These are phyloP conservation scores for Acanthamoeba castellanii DNA, from an alignment of 208 protist species.

Conservation along the genomic window DNA sequence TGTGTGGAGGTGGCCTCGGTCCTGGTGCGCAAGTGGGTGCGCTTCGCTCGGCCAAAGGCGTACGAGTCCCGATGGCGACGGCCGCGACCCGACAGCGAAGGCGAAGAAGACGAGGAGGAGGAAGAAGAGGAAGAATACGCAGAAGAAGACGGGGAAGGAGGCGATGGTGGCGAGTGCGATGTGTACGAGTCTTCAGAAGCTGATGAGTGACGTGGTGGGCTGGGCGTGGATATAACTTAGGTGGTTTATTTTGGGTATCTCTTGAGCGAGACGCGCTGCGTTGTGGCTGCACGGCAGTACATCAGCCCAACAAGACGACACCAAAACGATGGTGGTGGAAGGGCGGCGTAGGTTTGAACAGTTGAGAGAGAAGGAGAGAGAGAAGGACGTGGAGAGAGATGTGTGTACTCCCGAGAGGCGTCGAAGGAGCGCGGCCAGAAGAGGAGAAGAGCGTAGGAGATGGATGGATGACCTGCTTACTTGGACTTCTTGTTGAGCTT, in stretches of 20 bases:
- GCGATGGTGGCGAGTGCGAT: not conserved
- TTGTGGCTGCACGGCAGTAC: too few relatives aligned
- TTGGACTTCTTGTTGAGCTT: constrained; percentile 38
- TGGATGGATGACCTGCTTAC: not conserved
- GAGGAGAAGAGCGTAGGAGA: not conserved
- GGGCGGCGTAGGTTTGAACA: too few relatives aligned
- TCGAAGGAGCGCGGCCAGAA: not conserved
- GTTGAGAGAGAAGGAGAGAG: too few relatives aligned
- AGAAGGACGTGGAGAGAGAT: too few relatives aligned
- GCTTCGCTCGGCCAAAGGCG: not conserved
- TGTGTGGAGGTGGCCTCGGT: constrained; percentile 29
- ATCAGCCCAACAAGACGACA: too few relatives aligned
- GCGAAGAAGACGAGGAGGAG: not conserved
- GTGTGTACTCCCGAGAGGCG: too few relatives aligned
- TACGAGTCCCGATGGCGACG: not conserved
- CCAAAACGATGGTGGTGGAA: too few relatives aligned
- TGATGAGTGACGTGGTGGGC: too few relatives aligned
- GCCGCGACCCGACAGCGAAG: constrained; percentile 6
- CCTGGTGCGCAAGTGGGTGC: constrained; percentile 56
- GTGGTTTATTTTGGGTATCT: too few relatives aligned
- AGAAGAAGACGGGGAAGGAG: not conserved
- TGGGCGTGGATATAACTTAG: too few relatives aligned
- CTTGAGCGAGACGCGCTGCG: too few relatives aligned
- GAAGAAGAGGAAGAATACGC: not conserved
- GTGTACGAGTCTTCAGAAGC: not conserved